A percentile compares a stretch with the other conserved stretches of the same genome.
Evolutionary conservation across 805 yeast species (phyloP).

Genomic region (Komagataella populi): DNA sequence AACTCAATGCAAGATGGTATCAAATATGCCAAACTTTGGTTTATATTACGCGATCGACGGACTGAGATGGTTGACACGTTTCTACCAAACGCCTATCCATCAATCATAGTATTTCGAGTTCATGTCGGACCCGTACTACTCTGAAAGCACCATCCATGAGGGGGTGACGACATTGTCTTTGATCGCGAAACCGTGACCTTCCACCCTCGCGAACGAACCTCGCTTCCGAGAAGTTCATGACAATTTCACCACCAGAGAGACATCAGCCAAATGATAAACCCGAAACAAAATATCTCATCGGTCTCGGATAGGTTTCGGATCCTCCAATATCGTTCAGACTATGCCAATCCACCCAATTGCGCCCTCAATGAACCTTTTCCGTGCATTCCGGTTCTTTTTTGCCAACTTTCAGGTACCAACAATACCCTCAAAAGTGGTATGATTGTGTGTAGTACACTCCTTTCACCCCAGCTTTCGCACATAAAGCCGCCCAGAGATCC

Average conservation of each 20-base stretch:
- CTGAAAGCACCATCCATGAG: neutral
- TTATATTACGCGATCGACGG: neutral
- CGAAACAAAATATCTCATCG: neutral
- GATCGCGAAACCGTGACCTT: neutral
- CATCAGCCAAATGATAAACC: neutral
- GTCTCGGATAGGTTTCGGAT: neutral
- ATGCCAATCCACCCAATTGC: neutral
- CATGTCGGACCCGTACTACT: neutral
- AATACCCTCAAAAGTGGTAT: neutral
- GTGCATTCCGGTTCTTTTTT: neutral
- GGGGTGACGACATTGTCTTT: neutral
- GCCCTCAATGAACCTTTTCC: neutral
- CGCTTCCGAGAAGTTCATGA: neutral
- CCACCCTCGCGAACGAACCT: neutral
- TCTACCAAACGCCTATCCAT: neutral
- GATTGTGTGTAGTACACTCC: neutral
- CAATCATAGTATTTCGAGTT: neutral
- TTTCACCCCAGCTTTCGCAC: neutral
- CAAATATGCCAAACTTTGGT: neutral
- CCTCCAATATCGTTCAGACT: neutral
- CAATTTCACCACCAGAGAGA: neutral
- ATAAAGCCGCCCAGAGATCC: neutral
- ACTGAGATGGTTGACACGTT: neutral
- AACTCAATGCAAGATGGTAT: neutral
- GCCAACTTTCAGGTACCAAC: neutral